A percentile compares a stretch with the other conserved stretches of the same genome.
phyloP scores from a whole-genome alignment of 176 grass and related monocot species.

The Aegilops umbellulata region DNA sequence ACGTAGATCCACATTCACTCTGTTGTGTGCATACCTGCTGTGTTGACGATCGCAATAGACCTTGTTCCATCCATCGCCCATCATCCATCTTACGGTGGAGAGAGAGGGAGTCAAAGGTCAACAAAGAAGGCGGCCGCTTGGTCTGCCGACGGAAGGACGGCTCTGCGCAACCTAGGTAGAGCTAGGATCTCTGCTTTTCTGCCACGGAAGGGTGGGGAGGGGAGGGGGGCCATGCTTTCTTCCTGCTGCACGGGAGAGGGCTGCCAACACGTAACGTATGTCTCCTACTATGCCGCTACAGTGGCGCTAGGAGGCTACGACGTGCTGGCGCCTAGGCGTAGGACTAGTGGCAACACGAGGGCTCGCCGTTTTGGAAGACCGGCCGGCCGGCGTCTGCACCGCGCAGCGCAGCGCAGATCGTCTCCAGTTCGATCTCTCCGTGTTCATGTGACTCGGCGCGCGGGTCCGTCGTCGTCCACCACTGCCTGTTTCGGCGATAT shows the following conservation, averaged over 20 bases:
- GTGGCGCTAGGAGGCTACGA: background rate
- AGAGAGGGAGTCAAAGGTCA: constrained; percentile 28
- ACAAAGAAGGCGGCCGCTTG: constrained; percentile 25
- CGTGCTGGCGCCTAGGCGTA: background rate
- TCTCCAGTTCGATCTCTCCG: background rate
- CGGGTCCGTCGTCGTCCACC: background rate
- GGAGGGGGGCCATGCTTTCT: constrained; percentile 9
- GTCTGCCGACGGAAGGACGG: constrained; percentile 40
- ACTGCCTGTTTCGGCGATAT: background rate
- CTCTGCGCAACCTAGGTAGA: constrained; percentile 14
- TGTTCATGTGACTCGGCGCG: background rate
- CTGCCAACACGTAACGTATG: constrained; percentile 47
- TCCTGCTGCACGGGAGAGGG: constrained; percentile 32
- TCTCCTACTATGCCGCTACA: background rate
- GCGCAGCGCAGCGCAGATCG: background rate
- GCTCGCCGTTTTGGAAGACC: constrained; percentile 6
- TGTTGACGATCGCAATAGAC: constrained; percentile 31
- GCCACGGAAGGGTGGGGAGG: background rate
- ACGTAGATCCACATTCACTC: background rate
- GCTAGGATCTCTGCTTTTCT: background rate
- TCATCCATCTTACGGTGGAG: background rate
- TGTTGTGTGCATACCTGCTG: background rate
- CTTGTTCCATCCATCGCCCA: constrained; percentile 4
- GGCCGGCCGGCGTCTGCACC: background rate
- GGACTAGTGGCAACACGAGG: background rate